These are phyloP conservation scores for Cryphonectria parasitica DNA, from an alignment of 2,329 filamentous ascomycete species.

Conservation along the genomic window DNA sequence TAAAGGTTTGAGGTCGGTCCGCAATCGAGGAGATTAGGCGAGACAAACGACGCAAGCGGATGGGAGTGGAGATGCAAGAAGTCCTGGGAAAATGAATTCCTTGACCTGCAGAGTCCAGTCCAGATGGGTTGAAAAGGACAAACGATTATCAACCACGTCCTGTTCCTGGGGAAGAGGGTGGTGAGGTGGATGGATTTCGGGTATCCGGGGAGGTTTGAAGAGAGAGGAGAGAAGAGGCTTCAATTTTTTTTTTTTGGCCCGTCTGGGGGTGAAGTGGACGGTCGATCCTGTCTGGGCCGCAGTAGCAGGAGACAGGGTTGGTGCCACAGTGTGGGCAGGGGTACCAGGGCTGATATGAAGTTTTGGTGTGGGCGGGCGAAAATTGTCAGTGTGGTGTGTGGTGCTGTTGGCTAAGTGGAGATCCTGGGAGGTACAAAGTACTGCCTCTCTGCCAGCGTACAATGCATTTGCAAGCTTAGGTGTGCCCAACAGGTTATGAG, in stretches of 20 bases:
- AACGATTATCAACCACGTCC: conserved; percentile 28
- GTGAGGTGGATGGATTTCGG: conserved; percentile 29
- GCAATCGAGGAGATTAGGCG: conserved; percentile 19
- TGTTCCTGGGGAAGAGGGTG: conserved; percentile 27
- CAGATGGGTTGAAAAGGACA: conserved; percentile 24
- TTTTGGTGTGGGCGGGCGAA: conserved; percentile 7
- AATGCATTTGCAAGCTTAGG: not conserved
- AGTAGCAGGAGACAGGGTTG: conserved; percentile 23
- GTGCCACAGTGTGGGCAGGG: conserved; percentile 16
- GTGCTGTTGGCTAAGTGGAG: not conserved
- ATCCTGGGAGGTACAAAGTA: not conserved
- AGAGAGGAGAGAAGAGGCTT: conserved; percentile 21
- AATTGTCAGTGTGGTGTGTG: not conserved
- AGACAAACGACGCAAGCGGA: conserved; percentile 19
- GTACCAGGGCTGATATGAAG: conserved; percentile 2
- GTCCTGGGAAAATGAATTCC: conserved; percentile 23
- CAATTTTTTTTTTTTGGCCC: conserved; percentile 27
- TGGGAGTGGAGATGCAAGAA: conserved; percentile 25
- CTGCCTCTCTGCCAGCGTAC: not conserved
- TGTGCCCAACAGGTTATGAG: not conserved
- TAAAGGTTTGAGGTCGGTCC: conserved; percentile 19
- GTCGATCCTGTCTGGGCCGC: conserved; percentile 21
- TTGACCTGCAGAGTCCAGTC: conserved; percentile 26
- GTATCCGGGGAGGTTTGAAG: conserved; percentile 25
- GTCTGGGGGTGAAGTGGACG: conserved; percentile 22